These are phyloP conservation scores for Podaxis carcinomalis DNA, from an alignment of 768 basidiomycete species.

Conservation along the genomic window DNA sequence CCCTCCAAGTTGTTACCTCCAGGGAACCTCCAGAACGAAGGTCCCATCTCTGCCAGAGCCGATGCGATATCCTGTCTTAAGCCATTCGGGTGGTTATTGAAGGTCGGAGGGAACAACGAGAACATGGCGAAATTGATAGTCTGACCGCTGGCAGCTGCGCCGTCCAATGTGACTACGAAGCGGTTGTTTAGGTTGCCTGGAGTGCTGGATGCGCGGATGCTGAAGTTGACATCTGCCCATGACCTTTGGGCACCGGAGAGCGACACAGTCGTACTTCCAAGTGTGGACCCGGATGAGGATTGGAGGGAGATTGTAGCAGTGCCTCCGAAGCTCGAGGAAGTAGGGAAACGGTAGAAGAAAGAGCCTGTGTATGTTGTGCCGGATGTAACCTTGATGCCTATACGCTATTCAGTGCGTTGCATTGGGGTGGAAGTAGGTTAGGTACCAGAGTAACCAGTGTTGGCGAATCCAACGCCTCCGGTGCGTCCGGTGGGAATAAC, in stretches of 20 bases:
- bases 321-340: constrained; percentile 34
- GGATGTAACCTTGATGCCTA: constrained; percentile 53
- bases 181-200: constrained; percentile 40
- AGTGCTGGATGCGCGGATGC: constrained; percentile 37
- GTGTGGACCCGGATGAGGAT: constrained; percentile 35
- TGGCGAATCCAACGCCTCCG: constrained; percentile 49
- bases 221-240: constrained; percentile 45
- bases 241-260: constrained; percentile 38
- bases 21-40: constrained; percentile 63
- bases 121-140: constrained; percentile 57
- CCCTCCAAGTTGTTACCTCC: constrained; percentile 72
- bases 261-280: constrained; percentile 35
- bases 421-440: not conserved
- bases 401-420: not conserved
- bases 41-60: constrained; percentile 51
- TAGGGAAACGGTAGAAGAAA: constrained; percentile 54
- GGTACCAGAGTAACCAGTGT: constrained; percentile 53
- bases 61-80: constrained; percentile 59
- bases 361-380: constrained; percentile 54
- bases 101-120: constrained; percentile 66
- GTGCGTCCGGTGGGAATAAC: constrained; percentile 34
- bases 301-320: constrained; percentile 41
- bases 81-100: constrained; percentile 55
- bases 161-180: constrained; percentile 51
- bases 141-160: constrained; percentile 32